Evolutionary conservation across 2,329 filamentous ascomycete genomes (phyloP).

Genomic region (Fusarium tuaranense): DNA sequence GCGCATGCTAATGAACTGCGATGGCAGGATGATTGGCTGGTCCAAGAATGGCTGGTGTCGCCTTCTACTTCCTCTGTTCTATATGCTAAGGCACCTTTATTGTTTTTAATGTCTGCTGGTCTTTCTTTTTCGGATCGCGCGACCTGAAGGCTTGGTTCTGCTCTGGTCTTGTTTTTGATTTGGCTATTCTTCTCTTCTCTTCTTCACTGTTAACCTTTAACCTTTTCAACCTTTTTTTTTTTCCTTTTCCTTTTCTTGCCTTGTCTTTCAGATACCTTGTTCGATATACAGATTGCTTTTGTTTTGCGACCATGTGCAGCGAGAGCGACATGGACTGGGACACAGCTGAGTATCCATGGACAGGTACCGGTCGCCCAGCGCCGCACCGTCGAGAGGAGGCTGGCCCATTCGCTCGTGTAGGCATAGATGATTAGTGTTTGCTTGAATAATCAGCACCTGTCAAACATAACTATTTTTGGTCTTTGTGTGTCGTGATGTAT

Average conservation of each 20-base stretch:
- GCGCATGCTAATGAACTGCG: slow-evolving; percentile 60
- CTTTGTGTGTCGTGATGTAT: neutral
- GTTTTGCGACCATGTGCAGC: slow-evolving; percentile 43
- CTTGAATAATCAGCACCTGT: slow-evolving; percentile 49
- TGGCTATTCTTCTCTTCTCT: slow-evolving; percentile 43
- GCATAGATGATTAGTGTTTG: slow-evolving; percentile 49
- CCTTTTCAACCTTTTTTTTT: slow-evolving; percentile 14
- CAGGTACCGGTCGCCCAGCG: slow-evolving; percentile 18
- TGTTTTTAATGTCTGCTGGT: slow-evolving; percentile 50
- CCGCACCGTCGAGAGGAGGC: slow-evolving; percentile 42
- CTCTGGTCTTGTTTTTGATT: slow-evolving; percentile 36
- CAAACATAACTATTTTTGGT: slow-evolving; percentile 15
- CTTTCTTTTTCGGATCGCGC: slow-evolving; percentile 20
- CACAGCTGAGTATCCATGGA: slow-evolving; percentile 24
- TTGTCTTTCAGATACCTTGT: slow-evolving; percentile 68
- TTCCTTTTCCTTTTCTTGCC: slow-evolving; percentile 28
- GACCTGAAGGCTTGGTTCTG: slow-evolving; percentile 34
- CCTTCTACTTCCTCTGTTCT: slow-evolving; percentile 56
- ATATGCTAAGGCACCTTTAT: slow-evolving; percentile 54
- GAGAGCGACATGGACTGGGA: slow-evolving; percentile 37
- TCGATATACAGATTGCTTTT: slow-evolving; percentile 62
- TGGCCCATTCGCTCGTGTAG: slow-evolving; percentile 49
- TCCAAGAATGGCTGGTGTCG: slow-evolving; percentile 58
- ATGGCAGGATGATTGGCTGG: slow-evolving; percentile 61
- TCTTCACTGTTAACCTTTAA: slow-evolving; percentile 37